These are phyloP conservation scores for Macrophomina pseudophaseolina DNA, from an alignment of 2,329 filamentous ascomycete genomes.

Conservation along the genomic window DNA sequence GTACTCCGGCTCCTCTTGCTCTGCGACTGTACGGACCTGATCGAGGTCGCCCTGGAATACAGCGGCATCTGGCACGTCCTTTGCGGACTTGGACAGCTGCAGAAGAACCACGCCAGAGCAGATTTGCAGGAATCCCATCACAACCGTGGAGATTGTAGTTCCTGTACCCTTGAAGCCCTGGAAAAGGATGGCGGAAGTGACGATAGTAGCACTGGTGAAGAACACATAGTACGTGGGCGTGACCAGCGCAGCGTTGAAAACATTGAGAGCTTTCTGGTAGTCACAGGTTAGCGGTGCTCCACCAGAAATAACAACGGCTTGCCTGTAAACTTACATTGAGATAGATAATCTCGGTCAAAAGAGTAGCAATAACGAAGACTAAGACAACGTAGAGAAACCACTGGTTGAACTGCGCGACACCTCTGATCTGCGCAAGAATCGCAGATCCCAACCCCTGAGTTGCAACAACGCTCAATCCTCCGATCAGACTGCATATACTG, in stretches of 20 bases:
- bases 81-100: conserved; percentile 97
- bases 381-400: conserved; percentile 95
- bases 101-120: conserved; percentile 90
- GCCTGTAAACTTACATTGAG: conserved; percentile 74
- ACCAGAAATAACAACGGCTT: background rate
- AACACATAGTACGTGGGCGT: conserved; percentile 99
- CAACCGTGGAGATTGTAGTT: conserved; percentile 81
- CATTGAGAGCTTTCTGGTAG: conserved; percentile 92
- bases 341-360: conserved; percentile 92
- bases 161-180: conserved; percentile 89
- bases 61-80: conserved; percentile 92
- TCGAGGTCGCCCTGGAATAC: conserved; percentile 93
- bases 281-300: conserved; percentile 38
- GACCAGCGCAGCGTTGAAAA: conserved; percentile 95
- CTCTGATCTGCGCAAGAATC: conserved; percentile 83
- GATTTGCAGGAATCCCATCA: conserved; percentile 92
- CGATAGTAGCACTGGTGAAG: conserved; percentile 94
- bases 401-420: conserved; percentile 88
- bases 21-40: conserved; percentile 92
- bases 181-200: conserved; percentile 91
- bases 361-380: conserved; percentile 86
- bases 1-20: conserved; percentile 93
- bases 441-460: conserved; percentile 92
- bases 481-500: conserved; percentile 92
- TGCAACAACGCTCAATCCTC: conserved; percentile 90